phyloP scores from a whole-genome alignment of 2,329 filamentous ascomycete genomes.

The Seiridium unicorne region DNA sequence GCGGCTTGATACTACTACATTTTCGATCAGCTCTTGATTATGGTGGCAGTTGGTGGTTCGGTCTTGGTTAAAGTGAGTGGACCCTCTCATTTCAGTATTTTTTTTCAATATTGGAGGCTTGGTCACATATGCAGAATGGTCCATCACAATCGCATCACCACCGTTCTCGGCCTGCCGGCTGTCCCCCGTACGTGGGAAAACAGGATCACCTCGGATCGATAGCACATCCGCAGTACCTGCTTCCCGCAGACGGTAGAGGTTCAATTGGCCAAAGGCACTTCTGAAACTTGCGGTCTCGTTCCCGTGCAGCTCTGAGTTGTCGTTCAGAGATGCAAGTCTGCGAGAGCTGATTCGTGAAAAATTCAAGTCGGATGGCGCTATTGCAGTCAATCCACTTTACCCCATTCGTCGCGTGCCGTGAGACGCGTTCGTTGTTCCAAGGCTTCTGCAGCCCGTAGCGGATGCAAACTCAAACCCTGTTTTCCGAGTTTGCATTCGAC shows the following conservation, averaged over 20 bases:
- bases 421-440: not conserved
- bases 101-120: not conserved
- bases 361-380: not conserved
- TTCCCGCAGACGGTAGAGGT: too few species aligned
- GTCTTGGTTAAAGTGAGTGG: not conserved
- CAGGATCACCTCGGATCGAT: not conserved
- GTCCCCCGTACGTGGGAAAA: not conserved
- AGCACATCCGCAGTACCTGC: not conserved
- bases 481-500: too few species aligned
- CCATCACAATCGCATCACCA: not conserved
- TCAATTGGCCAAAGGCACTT: too few species aligned
- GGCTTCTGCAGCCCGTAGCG: not conserved
- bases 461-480: too few species aligned
- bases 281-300: too few species aligned
- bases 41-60: not conserved
- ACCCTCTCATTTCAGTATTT: not conserved
- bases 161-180: not conserved
- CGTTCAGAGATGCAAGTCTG: too few species aligned
- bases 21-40: not conserved
- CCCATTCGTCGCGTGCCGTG: not conserved
- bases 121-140: not conserved
- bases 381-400: not conserved
- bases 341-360: not conserved
- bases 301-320: too few species aligned
- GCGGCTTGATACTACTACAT: not conserved